Percentiles rank a stretch among this genome's conserved stretches.
Evolutionary conservation across 805 yeast genomes (phyloP).

Genomic region (Suhomyces tanzawaensis): DNA sequence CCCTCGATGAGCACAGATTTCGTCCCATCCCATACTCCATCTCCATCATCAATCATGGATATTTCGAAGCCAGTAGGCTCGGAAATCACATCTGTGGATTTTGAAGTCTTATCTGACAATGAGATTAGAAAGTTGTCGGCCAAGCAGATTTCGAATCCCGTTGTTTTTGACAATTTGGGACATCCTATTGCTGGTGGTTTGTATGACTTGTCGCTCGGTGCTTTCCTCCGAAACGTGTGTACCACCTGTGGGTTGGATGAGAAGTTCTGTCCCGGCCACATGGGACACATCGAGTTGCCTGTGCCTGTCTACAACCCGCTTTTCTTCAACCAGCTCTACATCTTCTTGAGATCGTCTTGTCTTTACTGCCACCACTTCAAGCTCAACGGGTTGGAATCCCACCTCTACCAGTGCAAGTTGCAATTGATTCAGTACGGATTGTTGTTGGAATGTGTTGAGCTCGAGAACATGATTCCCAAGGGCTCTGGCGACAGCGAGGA

Average conservation of each 20-base stretch:
- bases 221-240: conserved; percentile 84
- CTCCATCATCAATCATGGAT: conserved; percentile 59
- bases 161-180: conserved; percentile 93
- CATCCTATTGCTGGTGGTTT: conserved; percentile 94
- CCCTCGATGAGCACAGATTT: conserved; percentile 5
- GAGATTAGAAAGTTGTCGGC: conserved; percentile 88
- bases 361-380: conserved; percentile 87
- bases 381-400: conserved; percentile 65
- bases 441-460: conserved; percentile 67
- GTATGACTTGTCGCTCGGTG: conserved; percentile 94
- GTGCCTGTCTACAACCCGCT: conserved; percentile 93
- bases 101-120: conserved; percentile 74
- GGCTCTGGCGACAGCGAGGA: conserved; percentile 32
- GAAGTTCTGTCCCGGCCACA: conserved; percentile 94
- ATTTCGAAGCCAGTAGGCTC: conserved; percentile 96
- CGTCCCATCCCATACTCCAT: conserved; percentile 2
- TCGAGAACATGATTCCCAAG: conserved; percentile 60
- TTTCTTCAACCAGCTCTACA: conserved; percentile 87
- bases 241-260: conserved; percentile 96
- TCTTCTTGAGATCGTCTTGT: conserved; percentile 80
- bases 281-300: conserved; percentile 96
- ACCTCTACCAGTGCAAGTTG: conserved; percentile 74
- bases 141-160: conserved; percentile 92
- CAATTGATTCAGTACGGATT: conserved; percentile 85
- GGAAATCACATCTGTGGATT: conserved; percentile 88